Percentiles rank a stretch among this genome's conserved stretches.
These are phyloP conservation scores for Purshia tridentata DNA, from an alignment of 306 rosid genomes.

Conservation along the genomic window DNA sequence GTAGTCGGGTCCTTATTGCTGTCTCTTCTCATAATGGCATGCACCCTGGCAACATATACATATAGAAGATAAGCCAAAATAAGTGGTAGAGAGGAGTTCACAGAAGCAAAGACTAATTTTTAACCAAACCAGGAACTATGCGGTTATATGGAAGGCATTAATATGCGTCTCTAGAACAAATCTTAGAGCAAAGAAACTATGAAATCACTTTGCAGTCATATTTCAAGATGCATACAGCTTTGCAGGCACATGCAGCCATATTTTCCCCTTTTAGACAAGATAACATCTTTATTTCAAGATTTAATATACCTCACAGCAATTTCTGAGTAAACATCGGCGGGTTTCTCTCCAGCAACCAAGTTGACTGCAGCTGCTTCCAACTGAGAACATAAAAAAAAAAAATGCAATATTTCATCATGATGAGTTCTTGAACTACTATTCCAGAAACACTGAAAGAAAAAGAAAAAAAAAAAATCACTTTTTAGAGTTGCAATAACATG, in stretches of 20 bases:
- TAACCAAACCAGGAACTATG: not conserved
- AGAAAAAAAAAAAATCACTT: not conserved
- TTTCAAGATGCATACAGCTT: too few species aligned
- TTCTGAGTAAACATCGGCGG: constrained; percentile 86
- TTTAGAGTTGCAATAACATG: constrained; percentile 5
- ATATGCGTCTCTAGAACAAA: not conserved
- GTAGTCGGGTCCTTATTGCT: constrained; percentile 61
- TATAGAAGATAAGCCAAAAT: constrained; percentile 16
- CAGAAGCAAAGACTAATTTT: not conserved
- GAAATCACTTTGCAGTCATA: not conserved
- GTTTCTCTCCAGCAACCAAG: constrained; percentile 72
- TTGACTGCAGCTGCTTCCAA: constrained; percentile 91
- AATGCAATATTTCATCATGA: not conserved
- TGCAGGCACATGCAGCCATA: too few species aligned
- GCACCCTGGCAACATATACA: constrained; percentile 56
- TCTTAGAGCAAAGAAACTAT: not conserved
- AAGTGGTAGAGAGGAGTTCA: not conserved
- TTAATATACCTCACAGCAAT: constrained; percentile 63
- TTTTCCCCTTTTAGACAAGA: too few species aligned
- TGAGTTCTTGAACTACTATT: not conserved
- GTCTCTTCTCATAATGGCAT: constrained; percentile 69
- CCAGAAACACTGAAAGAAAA: not conserved
- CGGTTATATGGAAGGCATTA: not conserved
- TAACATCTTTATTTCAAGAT: too few species aligned
- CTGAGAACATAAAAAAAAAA: constrained; percentile 35